These are phyloP conservation scores for Dothideomycetes sp. DNA, from an alignment of 2,329 filamentous ascomycete genomes.

Conservation along the genomic window DNA sequence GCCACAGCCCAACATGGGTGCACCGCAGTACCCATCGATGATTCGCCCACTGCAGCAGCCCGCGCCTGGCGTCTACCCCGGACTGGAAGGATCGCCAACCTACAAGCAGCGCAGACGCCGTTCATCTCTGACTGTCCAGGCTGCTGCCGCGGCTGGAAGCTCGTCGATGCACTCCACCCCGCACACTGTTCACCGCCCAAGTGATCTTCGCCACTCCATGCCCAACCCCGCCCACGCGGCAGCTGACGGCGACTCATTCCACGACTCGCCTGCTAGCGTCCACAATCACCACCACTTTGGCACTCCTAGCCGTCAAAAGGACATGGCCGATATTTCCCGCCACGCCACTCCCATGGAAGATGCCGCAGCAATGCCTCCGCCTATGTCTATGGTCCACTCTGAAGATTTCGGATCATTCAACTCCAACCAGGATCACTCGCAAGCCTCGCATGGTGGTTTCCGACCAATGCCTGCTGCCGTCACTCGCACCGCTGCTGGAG, in stretches of 20 bases:
- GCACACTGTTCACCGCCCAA: slow-evolving; percentile 64
- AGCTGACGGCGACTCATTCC: slow-evolving; percentile 65
- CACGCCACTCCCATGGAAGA: slow-evolving; percentile 87
- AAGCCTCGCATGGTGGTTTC: slow-evolving; percentile 29
- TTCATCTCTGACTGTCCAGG: slow-evolving; percentile 69
- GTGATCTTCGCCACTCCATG: slow-evolving; percentile 82
- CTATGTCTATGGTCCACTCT: slow-evolving; percentile 50
- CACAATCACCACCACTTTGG: slow-evolving; percentile 60
- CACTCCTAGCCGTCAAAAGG: slow-evolving; percentile 61
- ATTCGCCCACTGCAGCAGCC: slow-evolving; percentile 55
- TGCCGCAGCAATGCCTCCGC: slow-evolving; percentile 16
- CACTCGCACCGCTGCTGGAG: slow-evolving; percentile 55
- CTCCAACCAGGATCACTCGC: slow-evolving; percentile 29
- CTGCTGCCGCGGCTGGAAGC: slow-evolving; percentile 33
- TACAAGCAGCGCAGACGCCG: slow-evolving; percentile 95
- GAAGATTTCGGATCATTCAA: slow-evolving; percentile 59
- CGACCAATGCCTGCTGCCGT: slow-evolving; percentile 43
- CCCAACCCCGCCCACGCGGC: slow-evolving; percentile 78
- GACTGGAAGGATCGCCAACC: slow-evolving; percentile 94
- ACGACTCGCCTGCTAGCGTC: slow-evolving; percentile 69
- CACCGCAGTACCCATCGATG: slow-evolving; percentile 65
- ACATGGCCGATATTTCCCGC: slow-evolving; percentile 72
- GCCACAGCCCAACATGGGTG: slow-evolving; percentile 72
- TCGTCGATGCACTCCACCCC: slow-evolving; percentile 8
- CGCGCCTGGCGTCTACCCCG: slow-evolving; percentile 67